These are phyloP conservation scores for Caloboletus inedulis DNA, from an alignment of 1,284 basidiomycete species.

Conservation along the genomic window DNA sequence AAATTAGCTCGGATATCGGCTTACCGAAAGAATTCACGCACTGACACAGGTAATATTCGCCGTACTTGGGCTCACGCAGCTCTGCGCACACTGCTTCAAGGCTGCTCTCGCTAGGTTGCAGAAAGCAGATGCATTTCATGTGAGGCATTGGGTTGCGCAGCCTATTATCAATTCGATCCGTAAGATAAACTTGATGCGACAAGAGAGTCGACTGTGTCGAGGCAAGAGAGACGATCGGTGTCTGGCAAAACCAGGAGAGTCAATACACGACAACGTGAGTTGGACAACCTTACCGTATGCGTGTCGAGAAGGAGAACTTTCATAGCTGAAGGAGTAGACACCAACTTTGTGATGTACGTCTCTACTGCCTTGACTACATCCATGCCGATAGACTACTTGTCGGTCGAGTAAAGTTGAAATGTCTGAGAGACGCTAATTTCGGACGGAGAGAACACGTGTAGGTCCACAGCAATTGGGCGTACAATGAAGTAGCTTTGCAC, in stretches of 20 bases:
- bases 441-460: neutral
- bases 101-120: slow-evolving; percentile 79
- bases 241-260: slow-evolving; percentile 47
- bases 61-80: slow-evolving; percentile 87
- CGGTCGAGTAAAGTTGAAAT: neutral
- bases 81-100: slow-evolving; percentile 83
- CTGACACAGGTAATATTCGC: slow-evolving; percentile 97
- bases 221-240: slow-evolving; percentile 95
- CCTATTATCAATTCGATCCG: slow-evolving; percentile 93
- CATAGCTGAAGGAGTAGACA: slow-evolving; percentile 85
- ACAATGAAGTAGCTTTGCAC: neutral
- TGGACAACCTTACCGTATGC: slow-evolving; percentile 71
- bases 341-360: slow-evolving; percentile 90
- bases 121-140: slow-evolving; percentile 94
- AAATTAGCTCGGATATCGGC: slow-evolving; percentile 15
- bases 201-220: slow-evolving; percentile 93
- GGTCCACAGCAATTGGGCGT: neutral
- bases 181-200: slow-evolving; percentile 97
- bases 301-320: slow-evolving; percentile 96
- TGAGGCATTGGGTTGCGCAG: slow-evolving; percentile 89
- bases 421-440: neutral
- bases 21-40: slow-evolving; percentile 56
- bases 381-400: slow-evolving; percentile 48
- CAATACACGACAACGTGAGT: neutral
- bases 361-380: slow-evolving; percentile 95